phyloP scores from a whole-genome alignment of 192 early-diverging fungal species.

The Umbelopsis ramanniana region DNA sequence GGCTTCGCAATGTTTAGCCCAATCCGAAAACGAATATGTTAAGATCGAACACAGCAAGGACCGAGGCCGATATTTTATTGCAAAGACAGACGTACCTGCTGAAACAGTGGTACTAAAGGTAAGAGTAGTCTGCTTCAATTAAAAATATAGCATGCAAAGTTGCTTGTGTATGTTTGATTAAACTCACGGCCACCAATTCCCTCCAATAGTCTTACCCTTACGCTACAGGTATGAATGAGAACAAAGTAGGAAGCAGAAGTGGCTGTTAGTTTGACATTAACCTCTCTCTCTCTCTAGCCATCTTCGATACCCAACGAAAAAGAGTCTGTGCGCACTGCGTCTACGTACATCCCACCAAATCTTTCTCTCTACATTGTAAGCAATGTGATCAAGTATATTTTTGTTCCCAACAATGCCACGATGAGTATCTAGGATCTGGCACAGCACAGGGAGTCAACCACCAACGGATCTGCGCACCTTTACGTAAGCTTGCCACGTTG shows the following conservation, averaged over 20 bases:
- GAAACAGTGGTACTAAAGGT: conserved; percentile 15
- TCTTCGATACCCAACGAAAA: conserved; percentile 67
- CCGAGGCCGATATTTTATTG: conserved; percentile 13
- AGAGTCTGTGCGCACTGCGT: conserved; percentile 68
- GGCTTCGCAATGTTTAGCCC: conserved; percentile 8
- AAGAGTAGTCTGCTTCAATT: not conserved
- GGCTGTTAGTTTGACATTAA: not conserved
- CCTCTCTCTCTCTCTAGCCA: conserved; percentile 21
- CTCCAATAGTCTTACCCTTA: conserved; percentile 23
- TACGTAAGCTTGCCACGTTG: conserved; percentile 63
- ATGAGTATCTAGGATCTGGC: conserved; percentile 41
- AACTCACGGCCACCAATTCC: not conserved
- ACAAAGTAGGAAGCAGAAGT: not conserved
- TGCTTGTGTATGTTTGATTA: not conserved
- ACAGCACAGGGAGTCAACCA: conserved; percentile 31
- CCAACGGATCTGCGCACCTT: conserved; percentile 47
- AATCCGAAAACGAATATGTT: conserved; percentile 1
- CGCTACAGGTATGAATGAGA: conserved; percentile 28
- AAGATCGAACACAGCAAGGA: not conserved
- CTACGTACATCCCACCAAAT: conserved; percentile 50
- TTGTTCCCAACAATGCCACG: conserved; percentile 53
- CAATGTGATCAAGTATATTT: conserved; percentile 66
- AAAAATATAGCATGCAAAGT: not conserved
- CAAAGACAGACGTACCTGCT: not conserved
- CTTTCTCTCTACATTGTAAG: conserved; percentile 56